Percentiles rank a stretch among this genome's conserved stretches.
phyloP scores from a whole-genome alignment of 2,329 filamentous ascomycete species.

The Fusarium dlaminii region DNA sequence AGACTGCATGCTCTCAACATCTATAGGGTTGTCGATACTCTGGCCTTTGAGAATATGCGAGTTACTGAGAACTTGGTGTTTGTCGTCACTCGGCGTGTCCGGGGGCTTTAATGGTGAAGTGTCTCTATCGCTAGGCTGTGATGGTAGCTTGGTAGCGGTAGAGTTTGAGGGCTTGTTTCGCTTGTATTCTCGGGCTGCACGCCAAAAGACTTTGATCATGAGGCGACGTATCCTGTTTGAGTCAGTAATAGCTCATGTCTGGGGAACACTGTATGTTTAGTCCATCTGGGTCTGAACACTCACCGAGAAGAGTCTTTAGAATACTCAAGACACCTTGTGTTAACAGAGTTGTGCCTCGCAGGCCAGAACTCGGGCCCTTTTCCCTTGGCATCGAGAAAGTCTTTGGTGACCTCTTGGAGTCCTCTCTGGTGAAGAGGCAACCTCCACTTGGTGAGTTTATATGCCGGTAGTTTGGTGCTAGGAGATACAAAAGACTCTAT shows the following conservation, averaged over 20 bases:
- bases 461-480: not conserved
- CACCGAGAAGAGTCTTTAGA: not conserved
- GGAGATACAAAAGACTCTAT: constrained; percentile 11
- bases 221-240: constrained; percentile 12
- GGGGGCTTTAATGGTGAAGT: not conserved
- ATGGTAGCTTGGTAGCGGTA: not conserved
- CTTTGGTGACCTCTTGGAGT: constrained; percentile 23
- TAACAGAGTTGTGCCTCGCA: not conserved
- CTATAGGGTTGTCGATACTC: not conserved
- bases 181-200: constrained; percentile 11
- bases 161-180: not conserved
- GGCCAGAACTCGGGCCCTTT: constrained; percentile 36
- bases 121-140: not conserved
- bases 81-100: not conserved
- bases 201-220: constrained; percentile 23
- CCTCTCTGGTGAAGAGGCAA: constrained; percentile 20
- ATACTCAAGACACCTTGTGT: constrained; percentile 11
- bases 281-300: not conserved
- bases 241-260: not conserved
- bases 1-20: constrained; percentile 7
- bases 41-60: not conserved
- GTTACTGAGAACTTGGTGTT: not conserved
- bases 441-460: constrained; percentile 21
- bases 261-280: constrained; percentile 4
- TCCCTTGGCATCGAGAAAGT: constrained; percentile 22